Base-by-base conservation (phyloP, 1,139 yeast genomes). In the Ogataea hybrid region DNA sequence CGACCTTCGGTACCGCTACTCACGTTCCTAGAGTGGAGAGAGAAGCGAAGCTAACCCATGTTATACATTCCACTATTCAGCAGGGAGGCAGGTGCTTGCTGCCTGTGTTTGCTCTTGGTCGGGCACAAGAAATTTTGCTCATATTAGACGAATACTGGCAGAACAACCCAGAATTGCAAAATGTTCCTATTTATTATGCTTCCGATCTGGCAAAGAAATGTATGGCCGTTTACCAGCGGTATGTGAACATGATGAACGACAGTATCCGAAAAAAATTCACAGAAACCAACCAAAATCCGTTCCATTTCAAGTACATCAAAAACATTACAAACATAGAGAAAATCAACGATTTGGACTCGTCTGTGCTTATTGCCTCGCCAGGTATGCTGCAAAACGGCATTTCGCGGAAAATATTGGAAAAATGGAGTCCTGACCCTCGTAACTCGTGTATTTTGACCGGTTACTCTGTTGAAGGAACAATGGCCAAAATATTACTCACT, bases 341-440 rank as follows among this genome's bases (percentile, higher is more conserved):
- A 50, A 85, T 92, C 59, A 95, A 89, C 54, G 98, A 92, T 63
- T 76, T 88, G 54, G 96, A 96, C 0, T 97, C 98, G 1, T 87
- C 96, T 53, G 98, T 92, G 25, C 92, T 94, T 65, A 79, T 92
- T 31, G 98, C 98, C 0, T 81, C 95, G 33, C 99, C 98, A 0
- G 98, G 99, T 62, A 92, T 92, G 98, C 71, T 92, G 39, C 98
- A 92, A 61, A 90, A 86, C 57, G 98, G 98, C 50, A 83, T 90
- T 3, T 89, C 97, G 0, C 74, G 99, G 55, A 95, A 87, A 53
- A 70, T 92, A 34, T 70, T 92, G 30, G 99, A 92, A 59, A 79
- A 84, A 61, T 92, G 99, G 99, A 92, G 96, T 1, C 98, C 98
- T 0, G 98, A 92, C 57, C 86, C 95, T 3, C 84, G 88, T 57